Base-by-base conservation (phyloP, 768 basidiomycete species). In the Cystofilobasidium bisporidii region DNA sequence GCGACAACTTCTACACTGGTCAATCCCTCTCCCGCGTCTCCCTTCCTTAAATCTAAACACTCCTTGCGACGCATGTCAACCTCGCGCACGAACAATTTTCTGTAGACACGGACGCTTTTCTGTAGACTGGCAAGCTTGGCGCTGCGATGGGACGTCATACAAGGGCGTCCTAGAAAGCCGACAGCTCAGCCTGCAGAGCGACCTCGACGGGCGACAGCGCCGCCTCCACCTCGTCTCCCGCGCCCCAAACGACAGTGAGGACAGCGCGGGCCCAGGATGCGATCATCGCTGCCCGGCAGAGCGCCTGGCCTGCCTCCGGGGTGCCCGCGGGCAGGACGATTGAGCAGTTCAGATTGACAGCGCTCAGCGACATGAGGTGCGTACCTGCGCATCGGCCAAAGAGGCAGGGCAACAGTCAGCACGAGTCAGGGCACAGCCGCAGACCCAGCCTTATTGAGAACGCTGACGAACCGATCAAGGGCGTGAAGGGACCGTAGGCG, bases 401-500 rank as follows among this genome's bases (percentile, higher is more conserved):
- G 22, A 20, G 1, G 10, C 5, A 32, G 14, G 9, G 28, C 15
- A 61, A 26, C 45, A 41, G 9, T 24, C 12, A 26, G 28, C 38
- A 1, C 32, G 22, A 43, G 9, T 33, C 10, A 43, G 6, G 32
- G 1, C 15, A 30, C n/a, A n/a, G n/a, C n/a, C n/a, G n/a, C n/a
- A n/a, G n/a, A n/a, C n/a, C n/a, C n/a, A n/a, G n/a, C n/a, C n/a
- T n/a, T n/a, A n/a, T n/a, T n/a, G n/a, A n/a, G n/a, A n/a, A n/a
- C n/a, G n/a, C n/a, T n/a, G n/a, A 63, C 67, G 17, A 26, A 68
- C 67, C 67, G 18, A 63, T 63, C 1, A 68, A 24, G 3, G 67
- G 67, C 5, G 30, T 43, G 30, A 24, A 63, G 0, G 50, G 60
- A 33, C 67, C 67, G 43, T 68, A 68, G 1, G 60, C 67, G 3